A percentile compares a stretch with the other conserved stretches of the same genome.
Evolutionary conservation across 2,329 filamentous ascomycete genomes (phyloP).

Genomic region (Cladosporium sp.): DNA sequence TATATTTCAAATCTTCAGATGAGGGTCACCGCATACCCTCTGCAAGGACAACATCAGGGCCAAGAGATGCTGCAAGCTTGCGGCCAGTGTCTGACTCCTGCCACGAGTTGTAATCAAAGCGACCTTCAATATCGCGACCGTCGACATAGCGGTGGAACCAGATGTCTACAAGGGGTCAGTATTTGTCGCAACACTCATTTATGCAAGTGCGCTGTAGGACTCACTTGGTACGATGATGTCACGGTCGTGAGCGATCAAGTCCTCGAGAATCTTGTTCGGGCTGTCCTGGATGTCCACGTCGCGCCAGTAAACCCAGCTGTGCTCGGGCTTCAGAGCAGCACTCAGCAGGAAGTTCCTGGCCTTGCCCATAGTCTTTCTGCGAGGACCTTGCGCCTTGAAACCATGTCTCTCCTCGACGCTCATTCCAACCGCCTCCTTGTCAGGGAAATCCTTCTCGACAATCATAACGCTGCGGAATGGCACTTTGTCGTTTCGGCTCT

Average conservation of each 20-base stretch:
- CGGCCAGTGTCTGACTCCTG: constrained; percentile 85
- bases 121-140: constrained; percentile 83
- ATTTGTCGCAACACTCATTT: not conserved
- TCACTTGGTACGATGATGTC: constrained; percentile 94
- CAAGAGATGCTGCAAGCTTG: constrained; percentile 69
- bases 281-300: constrained; percentile 96
- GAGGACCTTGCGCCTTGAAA: constrained; percentile 83
- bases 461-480: constrained; percentile 84
- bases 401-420: constrained; percentile 79
- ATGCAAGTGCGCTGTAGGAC: constrained; percentile 38
- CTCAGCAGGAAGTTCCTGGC: constrained; percentile 90
- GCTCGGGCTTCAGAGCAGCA: constrained; percentile 82
- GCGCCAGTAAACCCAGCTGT: constrained; percentile 98
- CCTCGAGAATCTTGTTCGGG: constrained; percentile 82
- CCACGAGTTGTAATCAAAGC: constrained; percentile 99
- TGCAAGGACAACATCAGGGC: constrained; percentile 80
- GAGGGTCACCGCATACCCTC: constrained; percentile 61
- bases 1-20: not conserved
- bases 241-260: constrained; percentile 90
- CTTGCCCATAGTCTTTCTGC: constrained; percentile 84
- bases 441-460: constrained; percentile 84
- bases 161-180: constrained; percentile 63
- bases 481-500: constrained; percentile 71
- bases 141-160: constrained; percentile 91
- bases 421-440: constrained; percentile 59